Evolutionary conservation across 179 eudicot genomes (phyloP).

Genomic region (Kewa caespitosa): DNA sequence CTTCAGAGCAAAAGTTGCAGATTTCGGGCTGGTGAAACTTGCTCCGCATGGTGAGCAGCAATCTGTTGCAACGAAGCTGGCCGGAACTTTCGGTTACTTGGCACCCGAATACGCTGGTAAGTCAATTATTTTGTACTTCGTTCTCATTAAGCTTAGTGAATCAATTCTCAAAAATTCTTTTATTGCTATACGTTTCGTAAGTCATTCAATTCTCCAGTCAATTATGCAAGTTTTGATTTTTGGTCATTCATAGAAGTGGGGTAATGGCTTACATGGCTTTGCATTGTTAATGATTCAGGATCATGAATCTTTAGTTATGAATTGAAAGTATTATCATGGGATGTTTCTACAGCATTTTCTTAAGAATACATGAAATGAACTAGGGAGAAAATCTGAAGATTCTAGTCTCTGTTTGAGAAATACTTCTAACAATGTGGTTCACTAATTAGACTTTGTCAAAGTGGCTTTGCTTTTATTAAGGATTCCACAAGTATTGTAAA

Average conservation of each 20-base stretch:
- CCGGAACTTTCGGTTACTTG: constrained; percentile 95
- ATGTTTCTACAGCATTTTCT: neutral
- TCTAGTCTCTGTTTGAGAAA: neutral
- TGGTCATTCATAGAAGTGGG: neutral
- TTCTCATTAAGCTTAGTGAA: neutral
- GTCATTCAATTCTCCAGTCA: neutral
- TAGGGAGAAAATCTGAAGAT: neutral
- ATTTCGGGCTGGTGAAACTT: constrained; percentile 91
- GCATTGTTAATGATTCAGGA: neutral
- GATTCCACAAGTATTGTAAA: neutral
- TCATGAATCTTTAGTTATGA: neutral
- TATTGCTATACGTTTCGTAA: neutral
- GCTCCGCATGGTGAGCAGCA: constrained; percentile 77
- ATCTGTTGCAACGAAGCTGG: constrained; percentile 83
- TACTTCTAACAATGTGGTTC: neutral
- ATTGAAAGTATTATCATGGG: neutral
- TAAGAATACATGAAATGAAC: neutral
- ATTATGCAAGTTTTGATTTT: neutral
- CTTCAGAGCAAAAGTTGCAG: constrained; percentile 83
- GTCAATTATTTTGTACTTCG: constrained; percentile 13
- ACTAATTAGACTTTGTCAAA: neutral
- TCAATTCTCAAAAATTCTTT: neutral
- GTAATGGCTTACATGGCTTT: neutral
- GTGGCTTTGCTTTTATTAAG: neutral
- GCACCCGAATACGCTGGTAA: constrained; percentile 99